Evolutionary conservation across 768 basidiomycete genomes (phyloP).

Genomic region (Pulveroboletus ravenelii): DNA sequence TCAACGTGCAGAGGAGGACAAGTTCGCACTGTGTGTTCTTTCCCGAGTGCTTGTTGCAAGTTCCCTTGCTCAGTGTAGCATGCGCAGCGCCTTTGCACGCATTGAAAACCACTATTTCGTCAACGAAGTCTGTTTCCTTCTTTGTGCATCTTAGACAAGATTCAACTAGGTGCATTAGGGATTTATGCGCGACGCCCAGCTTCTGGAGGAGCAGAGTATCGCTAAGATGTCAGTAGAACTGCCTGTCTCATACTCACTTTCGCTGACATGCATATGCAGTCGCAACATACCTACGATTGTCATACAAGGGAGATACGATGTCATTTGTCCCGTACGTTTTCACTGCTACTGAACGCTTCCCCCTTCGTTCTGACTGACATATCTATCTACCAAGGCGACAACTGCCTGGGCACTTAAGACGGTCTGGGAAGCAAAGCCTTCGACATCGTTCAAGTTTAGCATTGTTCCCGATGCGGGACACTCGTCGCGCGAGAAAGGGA

Average conservation of each 20-base stretch:
- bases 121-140: conserved; percentile 50
- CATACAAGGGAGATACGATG: conserved; percentile 86
- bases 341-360: not conserved
- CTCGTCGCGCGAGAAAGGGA: conserved; percentile 73
- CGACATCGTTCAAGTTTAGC: conserved; percentile 36
- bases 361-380: not conserved
- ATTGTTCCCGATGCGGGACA: conserved; percentile 88
- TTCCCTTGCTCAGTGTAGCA: conserved; percentile 1
- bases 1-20: conserved; percentile 62
- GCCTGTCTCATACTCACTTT: not conserved
- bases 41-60: conserved; percentile 4
- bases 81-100: conserved; percentile 68
- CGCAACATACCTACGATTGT: conserved; percentile 83
- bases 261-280: conserved; percentile 35
- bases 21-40: conserved; percentile 64
- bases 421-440: conserved; percentile 71
- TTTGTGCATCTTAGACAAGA: not conserved
- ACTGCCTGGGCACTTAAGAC: conserved; percentile 81
- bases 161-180: conserved; percentile 41
- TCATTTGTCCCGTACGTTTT: conserved; percentile 71
- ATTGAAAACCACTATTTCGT: conserved; percentile 93
- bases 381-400: conserved; percentile 48
- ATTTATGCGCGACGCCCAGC: conserved; percentile 85
- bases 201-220: conserved; percentile 77
- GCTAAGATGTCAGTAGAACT: conserved; percentile 69